Base-by-base conservation (phyloP, 2,329 filamentous ascomycete genomes). In the Botryotinia convoluta region DNA sequence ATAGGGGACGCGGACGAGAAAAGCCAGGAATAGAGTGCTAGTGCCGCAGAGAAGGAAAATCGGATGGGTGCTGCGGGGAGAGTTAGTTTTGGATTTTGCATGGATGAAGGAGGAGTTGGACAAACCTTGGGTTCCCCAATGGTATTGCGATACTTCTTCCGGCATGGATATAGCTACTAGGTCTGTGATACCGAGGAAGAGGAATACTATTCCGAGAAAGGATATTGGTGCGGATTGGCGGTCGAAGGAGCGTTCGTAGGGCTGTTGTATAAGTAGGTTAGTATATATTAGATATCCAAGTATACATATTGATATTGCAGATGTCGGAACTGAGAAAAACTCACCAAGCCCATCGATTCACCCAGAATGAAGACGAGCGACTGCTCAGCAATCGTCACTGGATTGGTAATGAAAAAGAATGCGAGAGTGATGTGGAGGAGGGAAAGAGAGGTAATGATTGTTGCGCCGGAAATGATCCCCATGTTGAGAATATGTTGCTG, bases 381-480 rank as follows among this genome's bases (percentile, higher is more conserved):
- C 79, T 97, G 93, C 80, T 95, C 91, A 67, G 92, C 90, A 78
- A 98, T 86, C 61, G 88, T 86, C 75, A 85, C 84, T 9, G 95
- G 95, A 74, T 87, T 90, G 60, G 89, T 91, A 79, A 97, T 86
- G 84, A 98, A 92, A 85, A 96, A 93, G 83, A 91, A 94, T 79
- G 91, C 94, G 67, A 96, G 85, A 9, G 93, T 93, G 76, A 97
- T 83, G 84, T 97, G 93, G 85, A 96, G 94, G 81, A 97, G 88
- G 78, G 92, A 92, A 78, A 97, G 85, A 70, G 90, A 91, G 78
- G 93, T 92, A 78, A 98, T 91, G 82, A 97, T 91, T 14, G 91
- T 93, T 80, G 88, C 92, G 74, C 91, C 90, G 3, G 93, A 94
- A 79, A 98, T 87, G 81, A 97, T 86, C 45, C 90, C 92, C 95